Conservation (phyloP, 2,329 filamentous ascomycete species). For the Colletotrichum sublineola region DNA sequence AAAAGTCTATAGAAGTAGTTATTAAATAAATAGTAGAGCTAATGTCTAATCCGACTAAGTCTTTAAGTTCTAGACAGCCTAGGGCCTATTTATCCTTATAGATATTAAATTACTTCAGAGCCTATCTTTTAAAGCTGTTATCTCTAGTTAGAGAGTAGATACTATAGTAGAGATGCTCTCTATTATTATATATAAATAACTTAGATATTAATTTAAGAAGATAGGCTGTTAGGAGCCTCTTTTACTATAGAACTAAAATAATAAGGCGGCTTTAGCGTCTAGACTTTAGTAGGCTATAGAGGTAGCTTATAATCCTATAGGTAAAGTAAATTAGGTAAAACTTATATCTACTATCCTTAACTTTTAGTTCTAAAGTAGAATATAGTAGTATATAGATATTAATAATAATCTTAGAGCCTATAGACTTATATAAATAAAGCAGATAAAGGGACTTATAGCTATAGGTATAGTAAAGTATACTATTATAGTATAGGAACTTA, state of each 20-base stretch:
- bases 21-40: constrained; percentile 77
- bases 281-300: constrained; percentile 60
- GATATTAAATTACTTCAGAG: constrained; percentile 67
- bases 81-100: constrained; percentile 53
- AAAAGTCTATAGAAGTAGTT: constrained; percentile 78
- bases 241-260: constrained; percentile 57
- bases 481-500: constrained; percentile 72
- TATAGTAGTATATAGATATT: constrained; percentile 46
- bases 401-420: constrained; percentile 62
- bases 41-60: constrained; percentile 74
- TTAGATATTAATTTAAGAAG: constrained; percentile 62
- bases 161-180: constrained; percentile 73
- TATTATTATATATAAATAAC: constrained; percentile 77
- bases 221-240: constrained; percentile 56
- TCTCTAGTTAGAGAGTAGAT: constrained; percentile 68
- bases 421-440: constrained; percentile 64
- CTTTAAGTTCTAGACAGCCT: constrained; percentile 64
- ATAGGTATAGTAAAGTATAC: constrained; percentile 74
- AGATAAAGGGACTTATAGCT: constrained; percentile 64
- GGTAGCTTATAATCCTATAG: constrained; percentile 69
- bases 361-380: too few relatives aligned
- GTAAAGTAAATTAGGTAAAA: constrained; percentile 70
- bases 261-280: constrained; percentile 64
- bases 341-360: too few relatives aligned
- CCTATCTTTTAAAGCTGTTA: constrained; percentile 73